Base-by-base conservation (phyloP, 1,284 basidiomycete species). In the Irpex sp. region DNA sequence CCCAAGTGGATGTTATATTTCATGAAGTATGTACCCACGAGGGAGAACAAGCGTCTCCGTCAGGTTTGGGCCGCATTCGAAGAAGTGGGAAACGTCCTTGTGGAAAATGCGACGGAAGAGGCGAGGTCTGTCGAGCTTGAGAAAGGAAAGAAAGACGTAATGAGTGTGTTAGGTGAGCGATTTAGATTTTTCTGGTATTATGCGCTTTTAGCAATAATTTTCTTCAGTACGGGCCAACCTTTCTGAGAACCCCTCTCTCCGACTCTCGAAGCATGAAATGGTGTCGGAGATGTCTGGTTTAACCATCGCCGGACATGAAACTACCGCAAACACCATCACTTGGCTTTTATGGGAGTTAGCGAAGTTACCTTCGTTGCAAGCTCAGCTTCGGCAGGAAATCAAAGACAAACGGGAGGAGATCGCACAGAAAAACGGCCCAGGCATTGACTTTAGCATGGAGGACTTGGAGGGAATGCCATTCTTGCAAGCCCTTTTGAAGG, bases 391-490 rank as follows among this genome's bases (percentile, higher is more conserved):
- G 8, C 66, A 67, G n/a, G 63, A 64, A 26, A 71, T 78, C 19
- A 61, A 54, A 19, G 59, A 60, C 3, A 61, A 68, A 35, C 69
- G 71, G n/a, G 61, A 61, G 1, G 64, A 65, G 6, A 64, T 68
- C 15, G 43, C 11, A 15, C 68, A 64, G 17, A 26, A 35, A 26
- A 15, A 55, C 15, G 69, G 74, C 7, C 68, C 66, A 4, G 71
- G 69, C 50, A 59, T 57, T 5, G 72, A 74, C 19, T 68, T 74
- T 55, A 69, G 65, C 26, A 65, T 71, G 1, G 67, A 69, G 11
- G 76, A 78, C 59, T 67, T 75, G 5, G 75, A 77, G 49, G 62
- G 61, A 1, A 71, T 78, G 74, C 61, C 63, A 26, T 71, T 55
- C 35, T 58, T 62, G n/a, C 51, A 57, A 47, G 65, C 63, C 1